Evolutionary conservation across 176 grass and related monocot genomes (phyloP).

Genomic region (Phyllostachys edulis): DNA sequence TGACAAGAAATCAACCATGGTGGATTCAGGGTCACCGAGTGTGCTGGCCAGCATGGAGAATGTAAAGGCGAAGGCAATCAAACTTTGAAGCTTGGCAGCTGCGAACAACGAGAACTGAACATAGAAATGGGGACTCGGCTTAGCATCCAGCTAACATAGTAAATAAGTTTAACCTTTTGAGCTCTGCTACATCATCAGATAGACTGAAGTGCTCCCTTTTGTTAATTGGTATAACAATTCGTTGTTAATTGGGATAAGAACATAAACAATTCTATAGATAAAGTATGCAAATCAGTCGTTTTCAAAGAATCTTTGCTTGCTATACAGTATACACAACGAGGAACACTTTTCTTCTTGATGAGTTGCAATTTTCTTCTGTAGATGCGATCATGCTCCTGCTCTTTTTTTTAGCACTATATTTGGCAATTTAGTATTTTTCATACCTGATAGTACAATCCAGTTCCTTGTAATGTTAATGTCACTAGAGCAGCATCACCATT

Average conservation of each 20-base stretch:
- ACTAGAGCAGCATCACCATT: no score
- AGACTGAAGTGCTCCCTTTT: neutral
- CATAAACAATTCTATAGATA: neutral
- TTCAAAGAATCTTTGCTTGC: neutral
- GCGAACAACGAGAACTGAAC: slow-evolving; percentile 18
- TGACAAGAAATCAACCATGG: slow-evolving; percentile 23
- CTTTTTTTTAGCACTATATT: neutral
- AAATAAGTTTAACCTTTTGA: slow-evolving; percentile 26
- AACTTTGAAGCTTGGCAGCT: slow-evolving; percentile 37
- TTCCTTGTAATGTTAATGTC: no score
- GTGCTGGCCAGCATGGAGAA: slow-evolving; percentile 30
- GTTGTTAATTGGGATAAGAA: neutral
- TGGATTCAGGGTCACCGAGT: slow-evolving; percentile 29
- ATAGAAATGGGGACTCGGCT: neutral
- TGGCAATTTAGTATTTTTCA: neutral
- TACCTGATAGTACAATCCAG: neutral
- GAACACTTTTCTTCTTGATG: neutral
- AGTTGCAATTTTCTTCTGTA: neutral
- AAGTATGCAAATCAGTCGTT: slow-evolving; percentile 4
- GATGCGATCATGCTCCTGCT: neutral
- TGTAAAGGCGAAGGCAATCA: slow-evolving; percentile 45
- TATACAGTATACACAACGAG: neutral
- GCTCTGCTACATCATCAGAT: neutral
- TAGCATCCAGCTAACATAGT: slow-evolving; percentile 33
- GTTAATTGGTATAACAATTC: neutral